Evolutionary conservation across 2,329 filamentous ascomycete genomes (phyloP).

Genomic region (Fusarium setosum): DNA sequence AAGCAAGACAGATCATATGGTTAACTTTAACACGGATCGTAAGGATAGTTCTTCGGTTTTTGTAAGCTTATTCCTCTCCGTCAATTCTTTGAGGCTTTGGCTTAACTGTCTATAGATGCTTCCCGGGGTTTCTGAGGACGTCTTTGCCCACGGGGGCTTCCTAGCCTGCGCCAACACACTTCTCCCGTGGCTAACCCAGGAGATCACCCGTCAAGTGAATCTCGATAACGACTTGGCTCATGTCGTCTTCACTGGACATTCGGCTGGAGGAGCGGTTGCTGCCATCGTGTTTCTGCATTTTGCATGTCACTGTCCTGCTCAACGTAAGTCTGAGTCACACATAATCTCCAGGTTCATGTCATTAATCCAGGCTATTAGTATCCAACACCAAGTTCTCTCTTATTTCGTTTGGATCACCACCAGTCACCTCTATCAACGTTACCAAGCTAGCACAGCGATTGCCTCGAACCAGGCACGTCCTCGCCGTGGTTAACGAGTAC

Average conservation of each 20-base stretch:
- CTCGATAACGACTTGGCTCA: neutral
- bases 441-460: neutral
- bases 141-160: constrained; percentile 33
- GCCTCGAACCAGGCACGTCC: constrained; percentile 6
- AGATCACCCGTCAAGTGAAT: constrained; percentile 18
- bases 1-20: constrained; percentile 35
- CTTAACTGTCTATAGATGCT: neutral
- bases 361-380: too few species aligned
- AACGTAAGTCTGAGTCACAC: neutral
- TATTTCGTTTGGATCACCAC: constrained; percentile 36
- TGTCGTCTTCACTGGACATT: constrained; percentile 39
- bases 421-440: constrained; percentile 24
- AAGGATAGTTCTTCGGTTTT: constrained; percentile 14
- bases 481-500: constrained; percentile 37
- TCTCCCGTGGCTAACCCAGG: constrained; percentile 14
- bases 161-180: constrained; percentile 32
- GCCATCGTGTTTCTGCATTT: constrained; percentile 31
- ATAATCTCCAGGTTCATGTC: neutral
- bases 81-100: accelerated
- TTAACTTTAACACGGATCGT: constrained; percentile 32
- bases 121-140: accelerated
- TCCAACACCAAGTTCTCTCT: constrained; percentile 18
- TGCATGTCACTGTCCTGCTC: neutral
- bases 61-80: neutral
- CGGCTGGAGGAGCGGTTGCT: constrained; percentile 38